Evolutionary conservation across 306 rosid genomes (phyloP).

Genomic region (Citrullus colocynthis): DNA sequence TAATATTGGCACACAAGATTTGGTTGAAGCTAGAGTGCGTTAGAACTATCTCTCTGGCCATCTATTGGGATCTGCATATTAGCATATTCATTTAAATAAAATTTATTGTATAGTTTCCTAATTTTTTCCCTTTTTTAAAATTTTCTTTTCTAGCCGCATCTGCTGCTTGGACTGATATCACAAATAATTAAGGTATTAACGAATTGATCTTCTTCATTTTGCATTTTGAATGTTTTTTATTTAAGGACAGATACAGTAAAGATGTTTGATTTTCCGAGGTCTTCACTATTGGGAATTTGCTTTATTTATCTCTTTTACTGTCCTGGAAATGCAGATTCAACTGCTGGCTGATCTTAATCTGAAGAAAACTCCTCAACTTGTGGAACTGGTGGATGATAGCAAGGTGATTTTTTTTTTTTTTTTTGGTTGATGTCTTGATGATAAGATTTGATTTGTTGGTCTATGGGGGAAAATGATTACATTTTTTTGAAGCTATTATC

Average conservation of each 20-base stretch:
- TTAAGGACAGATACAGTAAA: not conserved
- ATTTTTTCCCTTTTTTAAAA: not conserved
- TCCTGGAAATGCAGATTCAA: conserved; percentile 66
- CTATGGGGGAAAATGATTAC: not conserved
- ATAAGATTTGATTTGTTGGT: not conserved
- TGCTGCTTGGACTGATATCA: conserved; percentile 88
- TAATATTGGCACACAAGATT: conserved; percentile 92
- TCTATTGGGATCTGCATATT: conserved; percentile 3
- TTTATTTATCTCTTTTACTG: conserved; percentile 14
- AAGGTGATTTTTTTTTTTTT: conserved; percentile 28
- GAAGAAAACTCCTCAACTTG: conserved; percentile 97
- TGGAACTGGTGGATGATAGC: conserved; percentile 94
- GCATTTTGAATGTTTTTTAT: not conserved
- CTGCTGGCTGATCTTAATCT: conserved; percentile 86
- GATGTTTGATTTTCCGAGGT: conserved; percentile 5
- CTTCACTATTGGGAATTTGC: not conserved
- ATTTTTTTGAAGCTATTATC: not conserved
- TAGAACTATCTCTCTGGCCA: conserved; percentile 11
- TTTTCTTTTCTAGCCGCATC: conserved; percentile 55
- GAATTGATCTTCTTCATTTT: conserved; percentile 3
- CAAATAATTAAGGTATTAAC: conserved; percentile 80
- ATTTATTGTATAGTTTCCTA: conserved; percentile 5
- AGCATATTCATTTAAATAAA: not conserved
- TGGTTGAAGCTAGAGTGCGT: conserved; percentile 88
- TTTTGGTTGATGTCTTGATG: not conserved